Percentiles rank a stretch among this genome's conserved stretches.
Conservation (phyloP, 805 yeast species). For the Brettanomyces custersianus region DNA sequence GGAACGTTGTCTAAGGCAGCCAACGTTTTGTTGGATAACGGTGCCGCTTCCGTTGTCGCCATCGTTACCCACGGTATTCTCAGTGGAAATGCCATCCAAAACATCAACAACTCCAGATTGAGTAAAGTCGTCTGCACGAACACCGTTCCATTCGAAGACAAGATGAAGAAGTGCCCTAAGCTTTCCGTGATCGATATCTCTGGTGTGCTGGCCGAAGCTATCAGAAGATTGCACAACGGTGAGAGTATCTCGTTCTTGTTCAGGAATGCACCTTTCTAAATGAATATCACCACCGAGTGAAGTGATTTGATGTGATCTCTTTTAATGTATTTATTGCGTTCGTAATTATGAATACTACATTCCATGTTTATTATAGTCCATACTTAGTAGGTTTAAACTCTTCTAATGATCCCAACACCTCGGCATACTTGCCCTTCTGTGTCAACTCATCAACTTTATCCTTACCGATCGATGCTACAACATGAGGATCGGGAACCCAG, state of each 20-base stretch:
- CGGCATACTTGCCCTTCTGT: conserved; percentile 37
- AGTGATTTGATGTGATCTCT: not conserved
- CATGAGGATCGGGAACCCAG: conserved; percentile 89
- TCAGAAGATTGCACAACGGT: conserved; percentile 91
- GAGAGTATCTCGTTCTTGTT: conserved; percentile 87
- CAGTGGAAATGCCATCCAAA: conserved; percentile 73
- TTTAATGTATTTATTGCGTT: not conserved
- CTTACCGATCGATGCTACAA: conserved; percentile 44
- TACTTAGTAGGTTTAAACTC: conserved; percentile 43
- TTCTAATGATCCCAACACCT: conserved; percentile 40
- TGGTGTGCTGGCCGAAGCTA: conserved; percentile 86
- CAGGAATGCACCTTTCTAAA: conserved; percentile 41
- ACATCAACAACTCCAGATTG: conserved; percentile 58
- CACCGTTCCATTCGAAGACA: conserved; percentile 75
- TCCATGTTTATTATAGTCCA: conserved; percentile 24
- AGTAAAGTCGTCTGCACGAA: conserved; percentile 82
- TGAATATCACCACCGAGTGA: not conserved
- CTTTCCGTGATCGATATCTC: conserved; percentile 78
- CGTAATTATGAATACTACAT: not conserved
- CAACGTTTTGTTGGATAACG: conserved; percentile 69
- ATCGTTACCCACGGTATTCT: conserved; percentile 94
- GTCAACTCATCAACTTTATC: conserved; percentile 36
- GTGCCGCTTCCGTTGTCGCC: conserved; percentile 82
- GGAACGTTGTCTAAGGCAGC: conserved; percentile 96
- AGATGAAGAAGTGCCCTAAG: conserved; percentile 50